Conservation (phyloP, 2,329 filamentous ascomycete species). For the Aspergillus quadricinctus region DNA sequence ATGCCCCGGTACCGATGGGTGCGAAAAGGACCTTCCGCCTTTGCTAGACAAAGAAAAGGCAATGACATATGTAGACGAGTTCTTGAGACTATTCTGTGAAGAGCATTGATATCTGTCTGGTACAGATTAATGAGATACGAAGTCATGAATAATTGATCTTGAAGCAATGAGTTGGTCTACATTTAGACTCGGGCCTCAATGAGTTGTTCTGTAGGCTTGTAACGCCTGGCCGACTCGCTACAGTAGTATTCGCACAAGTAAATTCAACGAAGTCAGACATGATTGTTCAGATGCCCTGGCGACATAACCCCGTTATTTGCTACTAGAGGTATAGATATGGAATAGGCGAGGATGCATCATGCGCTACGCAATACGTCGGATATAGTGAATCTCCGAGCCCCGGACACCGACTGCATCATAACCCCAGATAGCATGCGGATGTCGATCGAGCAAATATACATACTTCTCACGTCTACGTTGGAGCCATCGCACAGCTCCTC, state of each 20-base stretch:
- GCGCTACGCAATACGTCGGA: conserved; percentile 5
- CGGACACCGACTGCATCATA: conserved; percentile 16
- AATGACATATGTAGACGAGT: conserved; percentile 39
- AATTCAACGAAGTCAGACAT: too few species aligned
- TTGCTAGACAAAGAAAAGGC: conserved; percentile 36
- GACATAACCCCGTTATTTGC: background rate
- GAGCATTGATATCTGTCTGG: conserved; percentile 24
- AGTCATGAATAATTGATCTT: conserved; percentile 10
- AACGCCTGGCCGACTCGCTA: background rate
- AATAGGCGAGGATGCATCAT: background rate
- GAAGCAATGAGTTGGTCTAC: background rate
- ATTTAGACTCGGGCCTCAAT: background rate
- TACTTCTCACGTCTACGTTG: background rate
- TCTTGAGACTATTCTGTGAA: conserved; percentile 40
- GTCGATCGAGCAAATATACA: background rate
- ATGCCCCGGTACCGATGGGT: background rate
- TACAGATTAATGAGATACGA: conserved; percentile 18
- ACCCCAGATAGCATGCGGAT: conserved; percentile 2
- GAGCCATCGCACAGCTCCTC: background rate
- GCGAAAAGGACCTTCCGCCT: conserved; percentile 11
- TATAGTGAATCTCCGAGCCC: conserved; percentile 15
- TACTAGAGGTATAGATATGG: too few species aligned
- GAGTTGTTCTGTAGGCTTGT: background rate
- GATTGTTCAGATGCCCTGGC: too few species aligned
- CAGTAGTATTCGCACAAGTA: background rate